Conservation (phyloP, 768 basidiomycete genomes). For the Ephemerocybe angulata region DNA sequence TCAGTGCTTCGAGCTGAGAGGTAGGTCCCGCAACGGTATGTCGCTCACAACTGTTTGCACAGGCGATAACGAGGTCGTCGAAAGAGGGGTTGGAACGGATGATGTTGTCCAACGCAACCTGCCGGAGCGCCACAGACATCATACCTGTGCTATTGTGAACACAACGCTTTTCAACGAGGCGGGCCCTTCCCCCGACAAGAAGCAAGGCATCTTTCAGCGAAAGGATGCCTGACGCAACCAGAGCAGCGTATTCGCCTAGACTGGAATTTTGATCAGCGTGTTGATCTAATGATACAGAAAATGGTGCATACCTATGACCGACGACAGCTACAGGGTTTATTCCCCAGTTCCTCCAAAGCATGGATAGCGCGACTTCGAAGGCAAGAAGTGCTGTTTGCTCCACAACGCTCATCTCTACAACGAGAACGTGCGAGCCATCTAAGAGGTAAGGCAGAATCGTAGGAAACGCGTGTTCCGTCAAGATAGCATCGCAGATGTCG, state of each 20-base stretch:
- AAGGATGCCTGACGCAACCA: conserved; percentile 60
- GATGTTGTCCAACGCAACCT: conserved; percentile 29
- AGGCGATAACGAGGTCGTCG: conserved; percentile 46
- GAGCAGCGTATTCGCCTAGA: conserved; percentile 72
- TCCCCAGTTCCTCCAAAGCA: conserved; percentile 70
- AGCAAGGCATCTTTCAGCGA: conserved; percentile 52
- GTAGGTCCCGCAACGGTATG: conserved; percentile 59
- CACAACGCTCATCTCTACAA: conserved; percentile 25
- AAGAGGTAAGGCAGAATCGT: conserved; percentile 41
- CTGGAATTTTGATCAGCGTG: conserved; percentile 33
- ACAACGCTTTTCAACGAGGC: conserved; percentile 53
- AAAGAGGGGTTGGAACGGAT: conserved; percentile 32
- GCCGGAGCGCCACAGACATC: conserved; percentile 49
- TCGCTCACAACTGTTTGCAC: conserved; percentile 57
- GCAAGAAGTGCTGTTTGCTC: conserved; percentile 56
- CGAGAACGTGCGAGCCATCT: neutral
- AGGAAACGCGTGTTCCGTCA: conserved; percentile 46
- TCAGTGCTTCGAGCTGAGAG: conserved; percentile 38
- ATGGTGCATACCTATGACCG: conserved; percentile 61
- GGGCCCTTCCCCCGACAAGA: conserved; percentile 54
- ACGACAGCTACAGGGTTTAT: conserved; percentile 55
- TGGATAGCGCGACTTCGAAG: conserved; percentile 59
- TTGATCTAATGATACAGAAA: neutral
- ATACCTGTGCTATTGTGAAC: conserved; percentile 47
- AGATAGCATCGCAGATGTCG: conserved; percentile 53